Percentiles rank a stretch among this genome's conserved stretches.
Conservation (phyloP, 202 grass and related monocot genomes). For the Dendrocalamus latiflorus region DNA sequence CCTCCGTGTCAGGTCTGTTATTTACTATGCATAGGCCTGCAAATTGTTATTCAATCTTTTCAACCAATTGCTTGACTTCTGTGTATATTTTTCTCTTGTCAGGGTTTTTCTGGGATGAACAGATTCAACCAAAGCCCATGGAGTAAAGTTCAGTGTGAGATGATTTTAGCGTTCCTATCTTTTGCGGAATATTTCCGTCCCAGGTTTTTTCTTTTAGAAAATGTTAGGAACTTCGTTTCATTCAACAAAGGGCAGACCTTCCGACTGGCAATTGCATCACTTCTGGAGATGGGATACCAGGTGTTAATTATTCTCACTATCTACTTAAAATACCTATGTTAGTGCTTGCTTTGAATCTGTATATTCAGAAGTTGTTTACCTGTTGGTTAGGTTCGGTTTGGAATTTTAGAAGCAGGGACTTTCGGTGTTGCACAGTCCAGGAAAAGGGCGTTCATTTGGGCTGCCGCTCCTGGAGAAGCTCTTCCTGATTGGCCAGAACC, state of each 20-base stretch:
- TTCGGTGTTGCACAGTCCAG: constrained; percentile 96
- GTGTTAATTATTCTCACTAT: constrained; percentile 31
- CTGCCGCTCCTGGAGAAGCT: constrained; percentile 76
- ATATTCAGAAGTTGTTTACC: constrained; percentile 10
- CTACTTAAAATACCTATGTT: constrained; percentile 1
- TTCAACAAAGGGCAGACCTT: constrained; percentile 99
- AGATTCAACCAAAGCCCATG: constrained; percentile 95
- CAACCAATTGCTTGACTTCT: neutral
- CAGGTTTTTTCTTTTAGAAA: constrained; percentile 91
- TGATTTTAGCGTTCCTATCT: constrained; percentile 98
- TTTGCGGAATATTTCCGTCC: constrained; percentile 96
- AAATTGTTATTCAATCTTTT: neutral
- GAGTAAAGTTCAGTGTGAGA: constrained; percentile 99
- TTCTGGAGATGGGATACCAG: constrained; percentile 98
- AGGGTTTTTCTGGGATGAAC: constrained; percentile 99
- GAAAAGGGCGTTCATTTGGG: constrained; percentile 98
- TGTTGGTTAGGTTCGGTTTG: constrained; percentile 81
- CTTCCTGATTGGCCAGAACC: constrained; percentile 98
- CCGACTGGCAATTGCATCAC: constrained; percentile 79
- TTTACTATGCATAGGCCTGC: constrained; percentile 11
- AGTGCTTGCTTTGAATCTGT: constrained; percentile 2
- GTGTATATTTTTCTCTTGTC: constrained; percentile 14
- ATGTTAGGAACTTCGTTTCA: constrained; percentile 94
- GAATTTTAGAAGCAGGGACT: constrained; percentile 90
- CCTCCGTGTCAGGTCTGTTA: constrained; percentile 87